phyloP scores from a whole-genome alignment of 2,329 filamentous ascomycete genomes.

The Aureobasidium subglaciale region DNA sequence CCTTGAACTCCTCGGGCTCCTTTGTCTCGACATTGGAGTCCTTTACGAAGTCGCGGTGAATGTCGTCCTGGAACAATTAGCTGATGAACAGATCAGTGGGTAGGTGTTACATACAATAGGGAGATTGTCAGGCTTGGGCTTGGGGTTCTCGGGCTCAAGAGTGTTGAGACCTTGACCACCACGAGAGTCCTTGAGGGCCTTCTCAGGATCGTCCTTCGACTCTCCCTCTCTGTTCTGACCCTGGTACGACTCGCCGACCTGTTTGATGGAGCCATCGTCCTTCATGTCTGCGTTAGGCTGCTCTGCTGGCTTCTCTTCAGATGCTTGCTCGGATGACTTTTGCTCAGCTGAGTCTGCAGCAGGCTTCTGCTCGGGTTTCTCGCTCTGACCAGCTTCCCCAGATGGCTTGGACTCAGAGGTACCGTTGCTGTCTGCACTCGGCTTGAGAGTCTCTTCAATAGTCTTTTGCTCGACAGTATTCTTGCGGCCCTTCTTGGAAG shows the following conservation, averaged over 20 bases:
- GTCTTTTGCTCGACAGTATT: conserved; percentile 40
- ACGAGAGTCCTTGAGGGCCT: conserved; percentile 20
- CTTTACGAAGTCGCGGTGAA: conserved; percentile 13
- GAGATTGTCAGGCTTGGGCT: conserved; percentile 12
- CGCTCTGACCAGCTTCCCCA: conserved; percentile 14
- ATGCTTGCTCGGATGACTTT: conserved; percentile 6
- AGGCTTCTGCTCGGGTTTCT: conserved; percentile 24
- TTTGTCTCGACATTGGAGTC: background rate
- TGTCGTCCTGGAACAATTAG: conserved; percentile 13
- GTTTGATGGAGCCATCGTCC: conserved; percentile 21
- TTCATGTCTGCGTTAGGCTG: conserved; percentile 22
- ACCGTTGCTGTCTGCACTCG: conserved; percentile 28
- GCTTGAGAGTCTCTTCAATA: conserved; percentile 44
- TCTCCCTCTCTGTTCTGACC: conserved; percentile 24
- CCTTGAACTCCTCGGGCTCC: background rate
- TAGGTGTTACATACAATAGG: background rate
- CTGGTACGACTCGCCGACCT: conserved; percentile 19
- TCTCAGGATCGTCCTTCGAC: conserved; percentile 22
- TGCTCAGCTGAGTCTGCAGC: background rate
- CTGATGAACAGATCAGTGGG: no score
- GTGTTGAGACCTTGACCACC: conserved; percentile 18
- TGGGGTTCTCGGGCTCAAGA: conserved; percentile 12
- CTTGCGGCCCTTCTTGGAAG: conserved; percentile 37
- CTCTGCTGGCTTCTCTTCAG: conserved; percentile 3
- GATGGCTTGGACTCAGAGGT: conserved; percentile 22